Evolutionary conservation across 2,329 filamentous ascomycete genomes (phyloP).

Genomic region (Colletotrichum magnum): DNA sequence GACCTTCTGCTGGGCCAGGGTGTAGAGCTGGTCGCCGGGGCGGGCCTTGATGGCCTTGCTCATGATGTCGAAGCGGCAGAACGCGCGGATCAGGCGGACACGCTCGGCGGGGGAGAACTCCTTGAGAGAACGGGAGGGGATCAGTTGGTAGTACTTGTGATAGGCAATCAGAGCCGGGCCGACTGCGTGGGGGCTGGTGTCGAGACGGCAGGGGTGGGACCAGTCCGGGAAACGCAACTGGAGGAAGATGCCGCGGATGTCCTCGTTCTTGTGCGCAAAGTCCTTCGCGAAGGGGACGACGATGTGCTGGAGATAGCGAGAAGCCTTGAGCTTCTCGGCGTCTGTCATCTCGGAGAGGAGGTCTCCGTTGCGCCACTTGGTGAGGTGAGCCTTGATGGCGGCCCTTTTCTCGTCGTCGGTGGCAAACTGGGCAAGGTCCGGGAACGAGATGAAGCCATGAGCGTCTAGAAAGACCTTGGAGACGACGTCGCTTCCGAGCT

Average conservation of each 20-base stretch:
- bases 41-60: conserved; percentile 11
- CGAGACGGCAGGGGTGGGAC: not conserved
- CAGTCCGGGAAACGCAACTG: conserved; percentile 8
- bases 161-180: not conserved
- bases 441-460: not conserved
- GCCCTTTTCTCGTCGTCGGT: not conserved
- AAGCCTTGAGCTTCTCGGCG: not conserved
- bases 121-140: not conserved
- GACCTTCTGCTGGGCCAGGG: not conserved
- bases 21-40: conserved; percentile 11
- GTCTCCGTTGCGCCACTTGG: not conserved
- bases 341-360: not conserved
- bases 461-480: not conserved
- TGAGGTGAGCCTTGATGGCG: not conserved
- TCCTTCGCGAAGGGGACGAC: conserved; percentile 15
- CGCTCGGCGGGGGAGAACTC: conserved; percentile 10
- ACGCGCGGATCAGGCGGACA: conserved; percentile 7
- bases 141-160: not conserved
- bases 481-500: not conserved
- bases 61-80: conserved; percentile 22
- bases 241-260: not conserved
- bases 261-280: not conserved
- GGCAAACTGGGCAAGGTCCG: not conserved
- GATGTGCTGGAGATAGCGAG: not conserved
- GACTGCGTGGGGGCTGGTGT: not conserved